Evolutionary conservation across 305 asterid genomes (phyloP), one percentile per base, ranked within the genome.

Genomic region (Fraxinus dipetala): DNA sequence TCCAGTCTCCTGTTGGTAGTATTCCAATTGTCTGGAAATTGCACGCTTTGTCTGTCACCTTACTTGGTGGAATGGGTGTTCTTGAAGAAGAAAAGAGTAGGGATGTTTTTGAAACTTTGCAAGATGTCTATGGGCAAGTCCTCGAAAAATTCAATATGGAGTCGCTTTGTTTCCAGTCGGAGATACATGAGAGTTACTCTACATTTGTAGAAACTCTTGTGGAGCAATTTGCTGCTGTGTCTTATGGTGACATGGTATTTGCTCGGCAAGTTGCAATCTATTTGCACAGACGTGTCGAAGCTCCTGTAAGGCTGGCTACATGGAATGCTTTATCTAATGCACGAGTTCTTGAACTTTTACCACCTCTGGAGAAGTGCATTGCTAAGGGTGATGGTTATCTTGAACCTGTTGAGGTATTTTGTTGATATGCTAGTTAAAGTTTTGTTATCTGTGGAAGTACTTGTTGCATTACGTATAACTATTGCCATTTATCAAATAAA

Each of bases 221-320:
- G 32, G 99, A 92, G 86, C 98, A 96, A 73, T 94, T 90, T 85
- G 91, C 97, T 84, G 97, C 96, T 82, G 98, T 89, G 78, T 96
- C 99, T 61, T 96, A 96, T 80, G 98, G 99, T 45, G 98, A 93
- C 77, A 11, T 84, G 82, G 51, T 92, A 85, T 96, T 93, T 89
- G 97, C 96, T 13, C 90, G 97, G 45, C 99, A 96, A 86, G 87
- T 96, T 76, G 95, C 93, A 75, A 75, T 93, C 14, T 94, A 96
- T 89, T 87, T 96, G 81, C 92, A 90, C 84, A 88, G 87, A 65
- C 85, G 85, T n/a, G 95, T 92, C 61, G 98, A 94, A 91, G 89
- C 91, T 87, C 89, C 98, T 32, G 88, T 91, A 54, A 88, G 97
- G 89, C 93, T 93, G 74, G 90, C 94, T 10, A 81, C 97, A 2